phyloP scores from a whole-genome alignment of 352 stramenopile species.

The Aphanomyces cochlioides region DNA sequence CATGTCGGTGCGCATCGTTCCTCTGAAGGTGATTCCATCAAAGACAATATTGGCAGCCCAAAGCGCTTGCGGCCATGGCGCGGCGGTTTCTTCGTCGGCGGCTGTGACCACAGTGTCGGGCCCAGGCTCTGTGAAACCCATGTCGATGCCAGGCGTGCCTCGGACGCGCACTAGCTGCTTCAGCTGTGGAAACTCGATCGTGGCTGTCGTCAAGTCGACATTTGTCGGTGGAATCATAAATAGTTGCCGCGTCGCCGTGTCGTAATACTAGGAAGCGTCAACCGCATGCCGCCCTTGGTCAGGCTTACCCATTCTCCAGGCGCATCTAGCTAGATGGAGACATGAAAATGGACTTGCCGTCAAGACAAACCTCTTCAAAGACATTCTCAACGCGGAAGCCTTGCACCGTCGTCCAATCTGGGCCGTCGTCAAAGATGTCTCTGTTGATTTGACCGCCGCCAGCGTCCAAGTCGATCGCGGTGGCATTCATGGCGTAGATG shows the following conservation, averaged over 20 bases:
- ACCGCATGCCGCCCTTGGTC: constrained; percentile 34
- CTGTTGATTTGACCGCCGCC: constrained; percentile 51
- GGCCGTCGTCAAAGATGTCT: constrained; percentile 42
- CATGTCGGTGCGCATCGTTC: constrained; percentile 53
- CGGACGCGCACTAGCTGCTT: constrained; percentile 61
- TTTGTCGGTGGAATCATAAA: constrained; percentile 55
- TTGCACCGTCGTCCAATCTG: constrained; percentile 12
- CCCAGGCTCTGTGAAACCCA: constrained; percentile 41
- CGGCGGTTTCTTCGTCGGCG: constrained; percentile 4
- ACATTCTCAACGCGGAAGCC: constrained; percentile 64
- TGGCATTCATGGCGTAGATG: constrained; percentile 31
- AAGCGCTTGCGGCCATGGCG: background rate
- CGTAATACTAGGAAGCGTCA: constrained; percentile 54
- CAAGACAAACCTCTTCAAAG: constrained; percentile 38
- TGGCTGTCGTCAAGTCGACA: constrained; percentile 33
- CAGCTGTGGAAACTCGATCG: constrained; percentile 54
- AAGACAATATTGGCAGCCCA: constrained; percentile 47
- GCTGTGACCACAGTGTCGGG: constrained; percentile 37
- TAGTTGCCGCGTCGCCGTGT: constrained; percentile 41
- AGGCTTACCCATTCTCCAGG: constrained; percentile 21
- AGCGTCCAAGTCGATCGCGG: constrained; percentile 40
- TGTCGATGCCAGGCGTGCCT: constrained; percentile 43
- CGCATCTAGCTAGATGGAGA: constrained; percentile 15
- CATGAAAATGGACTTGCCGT: background rate
- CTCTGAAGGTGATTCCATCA: constrained; percentile 56